Base-by-base conservation (phyloP, 805 yeast species). In the Lachancea thermotolerans region DNA sequence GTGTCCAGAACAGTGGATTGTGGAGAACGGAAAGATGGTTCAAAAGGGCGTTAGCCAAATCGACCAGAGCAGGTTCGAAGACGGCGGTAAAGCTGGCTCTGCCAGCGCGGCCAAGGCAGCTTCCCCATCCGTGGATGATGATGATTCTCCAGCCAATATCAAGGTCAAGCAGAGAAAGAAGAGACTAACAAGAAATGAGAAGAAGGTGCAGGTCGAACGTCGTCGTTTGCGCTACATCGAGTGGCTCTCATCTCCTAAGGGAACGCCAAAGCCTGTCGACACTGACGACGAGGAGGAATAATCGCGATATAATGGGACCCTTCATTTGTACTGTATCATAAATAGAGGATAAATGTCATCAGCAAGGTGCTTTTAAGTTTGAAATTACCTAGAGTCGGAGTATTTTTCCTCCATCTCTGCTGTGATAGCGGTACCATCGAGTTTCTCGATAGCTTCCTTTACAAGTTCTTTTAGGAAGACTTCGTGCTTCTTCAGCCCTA, bases 1-100 rank as follows among this genome's bases (percentile, higher is more conserved):
- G 58, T 90, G 98, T 67, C 98, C 98, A 33, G 99, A 91, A 71
- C 97, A 90, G 69, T 91, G 99, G 99, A 79, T 85, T 56, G 95
- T 91, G 46, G 95, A 88, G 65, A 85, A 90, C 60, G 98, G 98
- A 65, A 76, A 76, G 48, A 81, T 91, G 72, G 85, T 85, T 21
- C 88, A 83, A 57, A 85, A 82, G 72, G 95, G 95, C 51, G 77
- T 78, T 48, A 79, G 79, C 25, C 82, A 76, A 41, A 81, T 91
- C 47, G 95, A 89, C 60, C 71, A 74, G 49, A 74, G 79, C 39
- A 75, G 95, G 62, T 91, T 91, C 52, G 96, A 85, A 66, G 95
- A 87, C 64, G 79, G 81, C 55, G 85, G 79, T 46, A 72, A 74
- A 42, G 63, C 74, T 2, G 64, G 73, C 44, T 72, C 78, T 17